phyloP scores from a whole-genome alignment of 208 protist genomes.

The Borovskyia barvae region DNA sequence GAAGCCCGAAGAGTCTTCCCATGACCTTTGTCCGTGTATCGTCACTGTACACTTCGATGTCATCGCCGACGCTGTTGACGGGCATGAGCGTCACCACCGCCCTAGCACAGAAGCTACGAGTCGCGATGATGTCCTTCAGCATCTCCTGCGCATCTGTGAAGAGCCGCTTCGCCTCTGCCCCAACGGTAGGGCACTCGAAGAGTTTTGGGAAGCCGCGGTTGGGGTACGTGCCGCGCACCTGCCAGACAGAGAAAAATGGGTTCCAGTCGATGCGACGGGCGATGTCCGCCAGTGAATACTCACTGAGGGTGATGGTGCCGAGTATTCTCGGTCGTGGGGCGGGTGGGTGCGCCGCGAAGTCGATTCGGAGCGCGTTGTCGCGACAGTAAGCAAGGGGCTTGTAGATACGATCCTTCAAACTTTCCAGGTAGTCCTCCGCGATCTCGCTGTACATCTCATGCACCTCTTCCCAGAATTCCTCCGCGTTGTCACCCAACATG shows the following conservation, averaged over 20 bases:
- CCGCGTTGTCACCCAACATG: slow-evolving; percentile 49
- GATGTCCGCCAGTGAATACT: slow-evolving; percentile 85
- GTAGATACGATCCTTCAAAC: slow-evolving; percentile 89
- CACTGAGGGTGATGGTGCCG: slow-evolving; percentile 63
- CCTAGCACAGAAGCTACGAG: slow-evolving; percentile 74
- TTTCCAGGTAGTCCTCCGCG: slow-evolving; percentile 92
- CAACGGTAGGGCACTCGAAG: slow-evolving; percentile 95
- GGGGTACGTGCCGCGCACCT: slow-evolving; percentile 94
- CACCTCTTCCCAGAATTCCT: slow-evolving; percentile 89
- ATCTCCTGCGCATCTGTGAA: slow-evolving; percentile 92
- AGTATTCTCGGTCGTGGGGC: slow-evolving; percentile 60
- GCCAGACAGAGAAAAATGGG: slow-evolving; percentile 94
- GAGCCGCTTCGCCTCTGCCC: slow-evolving; percentile 90
- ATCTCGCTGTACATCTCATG: slow-evolving; percentile 89
- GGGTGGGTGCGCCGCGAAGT: slow-evolving; percentile 62
- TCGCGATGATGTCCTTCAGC: slow-evolving; percentile 78
- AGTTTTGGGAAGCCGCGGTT: slow-evolving; percentile 96
- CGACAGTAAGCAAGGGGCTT: slow-evolving; percentile 72
- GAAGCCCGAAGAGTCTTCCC: slow-evolving; percentile 79
- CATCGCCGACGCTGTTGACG: slow-evolving; percentile 90
- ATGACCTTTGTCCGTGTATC: slow-evolving; percentile 37
- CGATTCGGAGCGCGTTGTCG: slow-evolving; percentile 47
- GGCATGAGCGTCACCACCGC: slow-evolving; percentile 90
- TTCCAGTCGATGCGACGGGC: slow-evolving; percentile 97
- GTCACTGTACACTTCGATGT: slow-evolving; percentile 91